Percentiles rank a stretch among this genome's conserved stretches.
Evolutionary conservation across 1,139 yeast genomes (phyloP).

Genomic region (Saccharomycopsis hybrid): DNA sequence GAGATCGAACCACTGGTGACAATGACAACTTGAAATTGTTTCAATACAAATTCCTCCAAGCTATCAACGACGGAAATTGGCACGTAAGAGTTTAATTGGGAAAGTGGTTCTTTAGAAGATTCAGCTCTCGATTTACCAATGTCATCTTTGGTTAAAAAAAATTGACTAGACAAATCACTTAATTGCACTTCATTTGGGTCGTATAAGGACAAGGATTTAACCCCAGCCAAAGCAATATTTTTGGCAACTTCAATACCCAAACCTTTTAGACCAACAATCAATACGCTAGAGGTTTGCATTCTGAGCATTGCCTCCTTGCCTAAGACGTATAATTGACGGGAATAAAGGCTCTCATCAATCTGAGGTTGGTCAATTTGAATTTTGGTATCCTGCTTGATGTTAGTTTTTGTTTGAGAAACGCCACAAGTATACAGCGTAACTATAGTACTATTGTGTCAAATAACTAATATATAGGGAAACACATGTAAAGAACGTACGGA

Average conservation of each 20-base stretch:
- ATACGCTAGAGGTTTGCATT: constrained; percentile 88
- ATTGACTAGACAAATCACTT: constrained; percentile 81
- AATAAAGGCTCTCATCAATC: constrained; percentile 90
- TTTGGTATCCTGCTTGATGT: background rate
- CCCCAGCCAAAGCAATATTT: constrained; percentile 95
- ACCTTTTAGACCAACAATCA: constrained; percentile 83
- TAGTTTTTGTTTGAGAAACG: no score
- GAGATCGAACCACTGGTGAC: constrained; percentile 62
- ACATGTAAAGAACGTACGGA: no score
- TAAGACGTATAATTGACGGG: constrained; percentile 89
- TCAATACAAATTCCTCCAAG: constrained; percentile 44
- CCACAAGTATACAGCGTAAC: no score
- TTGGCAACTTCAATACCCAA: constrained; percentile 94
- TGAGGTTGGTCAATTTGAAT: constrained; percentile 28
- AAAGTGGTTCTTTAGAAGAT: constrained; percentile 57
- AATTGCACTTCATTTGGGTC: constrained; percentile 70
- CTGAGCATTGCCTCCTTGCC: constrained; percentile 97
- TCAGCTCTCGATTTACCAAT: constrained; percentile 74
- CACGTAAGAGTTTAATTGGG: constrained; percentile 84
- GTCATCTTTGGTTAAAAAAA: constrained; percentile 66
- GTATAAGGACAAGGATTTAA: constrained; percentile 79
- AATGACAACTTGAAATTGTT: constrained; percentile 72
- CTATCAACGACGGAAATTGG: constrained; percentile 66
- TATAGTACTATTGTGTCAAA: no score
- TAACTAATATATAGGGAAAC: no score